Base-by-base conservation (phyloP, 371 early-diverging fungal genomes). In the Homolaphlyctis polyrhiza region DNA sequence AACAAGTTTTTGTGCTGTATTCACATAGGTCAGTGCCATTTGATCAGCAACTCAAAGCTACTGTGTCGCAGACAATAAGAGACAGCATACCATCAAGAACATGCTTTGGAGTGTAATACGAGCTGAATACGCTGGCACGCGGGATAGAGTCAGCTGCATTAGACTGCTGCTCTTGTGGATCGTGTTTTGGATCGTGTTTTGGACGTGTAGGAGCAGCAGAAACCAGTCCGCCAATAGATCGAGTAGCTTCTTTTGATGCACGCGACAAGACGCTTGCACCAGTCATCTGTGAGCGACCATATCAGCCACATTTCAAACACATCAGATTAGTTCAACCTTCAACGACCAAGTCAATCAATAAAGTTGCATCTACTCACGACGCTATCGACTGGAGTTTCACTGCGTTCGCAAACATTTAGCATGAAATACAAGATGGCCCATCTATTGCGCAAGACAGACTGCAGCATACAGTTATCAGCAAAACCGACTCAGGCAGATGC, bases 101-200 rank as follows among this genome's bases (percentile, higher is more conserved):
- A 25, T 55, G 35, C 30, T 30, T 2, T 3, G 55, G 55, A 4
- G n/a, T 27, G 28, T 55, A 55, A 33, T 55, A 55, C 14, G 55
- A 13, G 28, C n/a, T 55, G 55, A 55, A 55, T 3, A 55, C 55
- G 55, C 55, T 55, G 55, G 55, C 55, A 21, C 55, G 30, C 2
- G 55, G 55, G 3, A 27, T 27, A 25, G 8, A 14, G 6, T 55
- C 33, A 30, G 30, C 13, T 2, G 4, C 55, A 55, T 45, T 45
- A 45, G 45, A 45, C 23, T 45, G 18, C 23, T 16, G 45, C 45
- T 45, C 45, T 45, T 16, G 45, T 18, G 45, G n/a, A n/a, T n/a
- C n/a, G n/a, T n/a, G n/a, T n/a, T n/a, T n/a, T n/a, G n/a, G n/a
- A n/a, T n/a, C n/a, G n/a, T n/a, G n/a, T n/a, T n/a, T n/a, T n/a